These are phyloP conservation scores for Didymella arachidicola DNA, from an alignment of 2,329 filamentous ascomycete species.

Conservation along the genomic window DNA sequence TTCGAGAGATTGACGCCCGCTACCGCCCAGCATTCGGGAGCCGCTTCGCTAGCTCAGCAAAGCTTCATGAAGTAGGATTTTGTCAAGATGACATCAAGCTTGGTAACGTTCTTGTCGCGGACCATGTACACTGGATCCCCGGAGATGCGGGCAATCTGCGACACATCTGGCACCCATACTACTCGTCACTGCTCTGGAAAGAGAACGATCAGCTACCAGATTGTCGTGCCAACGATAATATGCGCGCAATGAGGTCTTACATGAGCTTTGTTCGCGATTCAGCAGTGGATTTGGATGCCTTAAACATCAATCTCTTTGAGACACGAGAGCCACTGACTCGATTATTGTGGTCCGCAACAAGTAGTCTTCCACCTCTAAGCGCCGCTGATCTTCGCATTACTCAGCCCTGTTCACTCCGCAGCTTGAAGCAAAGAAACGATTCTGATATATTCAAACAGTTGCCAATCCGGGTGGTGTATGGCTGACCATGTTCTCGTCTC, in stretches of 20 bases:
- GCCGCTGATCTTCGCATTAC: constrained; percentile 20
- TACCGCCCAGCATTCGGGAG: constrained; percentile 42
- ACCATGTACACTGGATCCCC: constrained; percentile 38
- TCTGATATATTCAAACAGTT: background rate
- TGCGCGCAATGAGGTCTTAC: constrained; percentile 44
- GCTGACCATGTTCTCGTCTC: constrained; percentile 1
- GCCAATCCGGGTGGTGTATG: background rate
- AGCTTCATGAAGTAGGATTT: constrained; percentile 40
- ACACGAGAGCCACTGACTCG: constrained; percentile 29
- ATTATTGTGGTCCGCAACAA: constrained; percentile 38
- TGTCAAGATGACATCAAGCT: constrained; percentile 53
- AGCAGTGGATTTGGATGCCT: constrained; percentile 18
- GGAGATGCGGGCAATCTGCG: constrained; percentile 50
- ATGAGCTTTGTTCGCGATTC: constrained; percentile 31
- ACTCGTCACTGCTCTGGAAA: constrained; percentile 34
- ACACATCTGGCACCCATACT: constrained; percentile 40
- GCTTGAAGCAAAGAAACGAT: background rate
- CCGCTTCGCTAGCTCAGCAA: constrained; percentile 34
- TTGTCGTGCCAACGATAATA: constrained; percentile 42
- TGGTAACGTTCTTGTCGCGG: constrained; percentile 43
- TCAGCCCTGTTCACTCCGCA: constrained; percentile 23
- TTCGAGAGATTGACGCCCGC: constrained; percentile 32
- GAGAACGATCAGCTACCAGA: constrained; percentile 34
- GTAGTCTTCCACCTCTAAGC: constrained; percentile 18
- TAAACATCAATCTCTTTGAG: constrained; percentile 38